These are phyloP conservation scores for Sequoia sempervirens DNA, from an alignment of 75 land plant genomes.

Conservation along the genomic window DNA sequence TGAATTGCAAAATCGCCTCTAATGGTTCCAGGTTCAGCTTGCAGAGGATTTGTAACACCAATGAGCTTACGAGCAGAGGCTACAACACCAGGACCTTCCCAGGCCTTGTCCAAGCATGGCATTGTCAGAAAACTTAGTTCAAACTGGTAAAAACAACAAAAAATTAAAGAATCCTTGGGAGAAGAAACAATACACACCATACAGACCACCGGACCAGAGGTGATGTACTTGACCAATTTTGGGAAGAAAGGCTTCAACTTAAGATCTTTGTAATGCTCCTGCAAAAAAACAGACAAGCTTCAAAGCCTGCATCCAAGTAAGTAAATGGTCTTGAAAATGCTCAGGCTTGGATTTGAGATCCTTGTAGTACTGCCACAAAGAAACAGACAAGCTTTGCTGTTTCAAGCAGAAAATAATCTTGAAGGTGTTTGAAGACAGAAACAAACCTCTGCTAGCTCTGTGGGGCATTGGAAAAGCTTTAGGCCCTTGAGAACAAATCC, in stretches of 20 bases:
- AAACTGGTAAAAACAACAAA: background rate
- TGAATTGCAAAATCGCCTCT: constrained; percentile 97
- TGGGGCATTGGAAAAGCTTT: constrained; percentile 88
- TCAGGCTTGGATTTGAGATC: constrained; percentile 60
- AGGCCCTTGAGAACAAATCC: constrained; percentile 82
- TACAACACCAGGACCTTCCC: constrained; percentile 99
- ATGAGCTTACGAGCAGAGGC: constrained; percentile 94
- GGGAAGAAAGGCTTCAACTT: constrained; percentile 76
- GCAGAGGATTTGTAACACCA: constrained; percentile 91
- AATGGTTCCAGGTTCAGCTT: constrained; percentile 98
- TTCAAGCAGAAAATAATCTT: background rate
- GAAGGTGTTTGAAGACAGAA: background rate
- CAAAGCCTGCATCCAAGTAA: background rate
- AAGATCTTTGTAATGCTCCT: constrained; percentile 96
- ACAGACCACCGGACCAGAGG: constrained; percentile 99
- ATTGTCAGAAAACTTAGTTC: background rate
- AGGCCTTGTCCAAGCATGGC: constrained; percentile 49
- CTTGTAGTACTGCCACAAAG: constrained; percentile 78
- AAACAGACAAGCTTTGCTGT: background rate
- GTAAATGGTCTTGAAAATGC: constrained; percentile 5
- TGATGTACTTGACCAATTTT: constrained; percentile 76
- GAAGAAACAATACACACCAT: constrained; percentile 55
- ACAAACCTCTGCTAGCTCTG: constrained; percentile 85
- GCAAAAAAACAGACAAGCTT: constrained; percentile 12
- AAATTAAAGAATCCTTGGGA: background rate